phyloP scores from a whole-genome alignment of 1,284 basidiomycete species.

The Pseudozyma flocculosa region DNA sequence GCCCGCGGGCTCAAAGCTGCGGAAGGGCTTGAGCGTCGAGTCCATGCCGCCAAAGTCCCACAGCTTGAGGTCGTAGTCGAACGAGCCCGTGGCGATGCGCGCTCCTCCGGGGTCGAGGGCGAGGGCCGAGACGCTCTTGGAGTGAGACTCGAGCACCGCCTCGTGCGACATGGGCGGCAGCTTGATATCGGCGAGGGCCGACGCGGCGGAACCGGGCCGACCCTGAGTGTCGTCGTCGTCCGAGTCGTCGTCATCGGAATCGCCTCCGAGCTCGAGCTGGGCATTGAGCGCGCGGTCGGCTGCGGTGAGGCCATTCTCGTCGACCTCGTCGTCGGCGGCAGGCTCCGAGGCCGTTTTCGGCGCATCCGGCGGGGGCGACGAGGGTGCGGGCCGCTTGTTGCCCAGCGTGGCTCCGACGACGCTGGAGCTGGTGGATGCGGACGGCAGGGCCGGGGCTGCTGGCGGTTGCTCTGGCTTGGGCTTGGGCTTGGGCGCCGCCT shows the following conservation, averaged over 20 bases:
- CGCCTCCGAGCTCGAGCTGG: slow-evolving; percentile 10
- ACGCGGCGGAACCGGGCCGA: background rate
- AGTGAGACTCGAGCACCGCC: slow-evolving; percentile 79
- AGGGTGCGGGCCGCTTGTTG: background rate
- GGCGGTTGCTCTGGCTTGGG: background rate
- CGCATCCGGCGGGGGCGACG: background rate
- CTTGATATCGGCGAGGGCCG: slow-evolving; percentile 1
- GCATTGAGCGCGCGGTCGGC: slow-evolving; percentile 37
- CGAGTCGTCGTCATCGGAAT: slow-evolving; percentile 11
- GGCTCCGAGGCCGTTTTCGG: too few relatives aligned
- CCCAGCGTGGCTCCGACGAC: background rate
- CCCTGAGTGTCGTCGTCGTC: slow-evolving; percentile 3
- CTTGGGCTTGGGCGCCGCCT: background rate
- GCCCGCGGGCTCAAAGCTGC: slow-evolving; percentile 88
- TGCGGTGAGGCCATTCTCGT: slow-evolving; percentile 46
- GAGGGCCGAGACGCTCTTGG: slow-evolving; percentile 85
- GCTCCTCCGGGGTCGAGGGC: slow-evolving; percentile 90
- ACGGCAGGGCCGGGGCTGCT: too few relatives aligned
- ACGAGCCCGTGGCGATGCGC: slow-evolving; percentile 82
- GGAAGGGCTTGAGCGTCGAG: slow-evolving; percentile 79
- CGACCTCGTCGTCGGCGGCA: slow-evolving; percentile 14
- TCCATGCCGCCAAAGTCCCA: slow-evolving; percentile 99
- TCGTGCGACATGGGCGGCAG: slow-evolving; percentile 12
- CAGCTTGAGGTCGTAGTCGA: slow-evolving; percentile 95
- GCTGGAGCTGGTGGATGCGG: background rate